Base-by-base conservation (phyloP, 805 yeast species). In the Candida broadrunensis region DNA sequence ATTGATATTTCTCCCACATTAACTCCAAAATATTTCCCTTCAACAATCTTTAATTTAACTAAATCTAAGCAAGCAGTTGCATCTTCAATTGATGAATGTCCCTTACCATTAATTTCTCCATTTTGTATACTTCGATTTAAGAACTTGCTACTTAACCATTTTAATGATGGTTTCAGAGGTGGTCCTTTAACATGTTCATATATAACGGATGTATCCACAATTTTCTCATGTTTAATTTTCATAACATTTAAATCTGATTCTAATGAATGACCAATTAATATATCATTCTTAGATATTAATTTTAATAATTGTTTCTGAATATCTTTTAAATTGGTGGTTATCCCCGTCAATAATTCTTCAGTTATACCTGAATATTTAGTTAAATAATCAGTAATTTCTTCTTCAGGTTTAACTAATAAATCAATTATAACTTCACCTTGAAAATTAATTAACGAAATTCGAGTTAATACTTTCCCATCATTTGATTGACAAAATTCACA, bases 321-420 rank as follows among this genome's bases (percentile, higher is more conserved):
- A 49, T 90, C 95, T 14, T 58, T 45, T 13, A 84, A 58, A 0
- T 84, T 78, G 0, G 85, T 84, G 0, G 82, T 79, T 2, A 84
- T 91, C 34, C 68, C 73, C 13, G 58, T 52, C 5, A 93, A 67
- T 52, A 72, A 63, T 42, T 84, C 90, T 39, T 75, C 78, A 0
- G 97, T 87, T 36, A 91, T 88, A 0, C 99, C 99, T 23, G 96
- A 88, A 54, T 79, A 91, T 50, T 69, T 66, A 0, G 98, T 93
- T 21, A 86, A 65, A 58, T 91, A 93, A 60, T 91, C 95, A 0
- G 74, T 75, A 40, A 91, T 88, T 19, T 73, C 77, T 17, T 75
- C 85, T 1, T 67, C 70, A 0, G 99, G 99, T 56, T 85, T 80
- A 2, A 93, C 97, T 17, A 80, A 72, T 46, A 80, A 75, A 55